Evolutionary conservation across 164 flowering plant genomes (phyloP), one percentile per base, ranked within the genome.

Genomic region (Berberis thunbergii): DNA sequence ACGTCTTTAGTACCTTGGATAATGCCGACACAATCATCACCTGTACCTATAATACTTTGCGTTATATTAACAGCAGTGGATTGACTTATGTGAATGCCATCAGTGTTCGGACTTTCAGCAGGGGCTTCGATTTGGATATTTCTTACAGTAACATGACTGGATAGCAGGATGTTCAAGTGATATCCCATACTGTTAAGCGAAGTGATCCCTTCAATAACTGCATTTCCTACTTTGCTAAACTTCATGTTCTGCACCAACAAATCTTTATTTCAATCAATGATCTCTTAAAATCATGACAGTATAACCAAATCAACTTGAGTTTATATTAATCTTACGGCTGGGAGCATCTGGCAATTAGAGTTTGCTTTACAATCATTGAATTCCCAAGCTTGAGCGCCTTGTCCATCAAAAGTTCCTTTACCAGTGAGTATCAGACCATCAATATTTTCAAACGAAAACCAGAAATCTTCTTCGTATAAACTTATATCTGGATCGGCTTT

Each of bases 341-440:
- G 73, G 1, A 70, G 78, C 12, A 54, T 45, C 12, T 43, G 39
- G 60, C 80, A 72, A 8, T 63, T 4, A 2, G 49, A 11, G 41
- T 71, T 68, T 1, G 11, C 0, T 4, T 40, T 41, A 38, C 81
- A 77, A 42, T 73, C 77, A 40, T 76, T 72, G 62, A 59, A 63
- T 7, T 68, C 11, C 87, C 88, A 86, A 2, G 10, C 57, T 0
- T 60, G n/a, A 0, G 42, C 8, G 6, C 89, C 87, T 56, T 72
- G 73, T 1, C 81, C 88, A 43, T 87, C 75, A 38, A 84, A 74
- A 4, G 77, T 63, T n/a, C 89, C 93, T 11, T 65, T 67, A 4
- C 93, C 93, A 26, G 63, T 79, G 48, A 87, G 4, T 1, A 62
- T 7, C 45, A 82, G 56, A 7, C 76, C 77, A 7, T 75, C 62